Conservation (phyloP, 768 basidiomycete species). For the Tricholoma saponaceum region DNA sequence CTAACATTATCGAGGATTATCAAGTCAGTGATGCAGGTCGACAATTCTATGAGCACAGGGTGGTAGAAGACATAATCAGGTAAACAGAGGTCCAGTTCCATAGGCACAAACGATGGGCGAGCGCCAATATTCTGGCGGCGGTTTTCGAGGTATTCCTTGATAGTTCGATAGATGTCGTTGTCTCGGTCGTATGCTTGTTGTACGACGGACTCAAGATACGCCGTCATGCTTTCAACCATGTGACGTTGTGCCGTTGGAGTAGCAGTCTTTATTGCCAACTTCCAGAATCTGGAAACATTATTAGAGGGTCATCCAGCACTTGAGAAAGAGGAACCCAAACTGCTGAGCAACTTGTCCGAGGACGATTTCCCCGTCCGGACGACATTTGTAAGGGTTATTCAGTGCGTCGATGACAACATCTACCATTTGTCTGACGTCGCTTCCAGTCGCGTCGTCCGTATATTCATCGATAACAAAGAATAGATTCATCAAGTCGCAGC, state of each 20-base stretch:
- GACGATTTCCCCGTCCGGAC: constrained; percentile 21
- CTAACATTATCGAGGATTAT: constrained; percentile 24
- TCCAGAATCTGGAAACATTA: constrained; percentile 19
- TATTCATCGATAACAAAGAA: constrained; percentile 29
- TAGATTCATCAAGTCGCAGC: constrained; percentile 27
- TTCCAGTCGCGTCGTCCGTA: constrained; percentile 17
- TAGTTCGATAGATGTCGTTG: constrained; percentile 13
- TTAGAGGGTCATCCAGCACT: neutral
- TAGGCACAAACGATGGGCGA: constrained; percentile 23
- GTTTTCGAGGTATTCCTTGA: constrained; percentile 27
- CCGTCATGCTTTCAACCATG: constrained; percentile 27
- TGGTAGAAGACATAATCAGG: constrained; percentile 30
- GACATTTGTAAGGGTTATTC: constrained; percentile 21
- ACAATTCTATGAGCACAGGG: constrained; percentile 13
- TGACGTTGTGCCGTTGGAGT: constrained; percentile 11
- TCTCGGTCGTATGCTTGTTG: constrained; percentile 27
- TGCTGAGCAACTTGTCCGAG: constrained; percentile 27
- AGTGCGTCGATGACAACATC: constrained; percentile 26
- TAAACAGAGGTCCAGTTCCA: constrained; percentile 26
- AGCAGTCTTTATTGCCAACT: constrained; percentile 12
- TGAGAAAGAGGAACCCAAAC: constrained; percentile 14
- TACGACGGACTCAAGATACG: constrained; percentile 26
- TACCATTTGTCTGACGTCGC: constrained; percentile 16
- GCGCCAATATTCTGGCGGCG: constrained; percentile 28
- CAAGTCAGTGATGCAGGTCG: constrained; percentile 20